These are phyloP conservation scores for Coemansia guatemalensis DNA, from an alignment of 192 early-diverging fungal genomes.

Conservation along the genomic window DNA sequence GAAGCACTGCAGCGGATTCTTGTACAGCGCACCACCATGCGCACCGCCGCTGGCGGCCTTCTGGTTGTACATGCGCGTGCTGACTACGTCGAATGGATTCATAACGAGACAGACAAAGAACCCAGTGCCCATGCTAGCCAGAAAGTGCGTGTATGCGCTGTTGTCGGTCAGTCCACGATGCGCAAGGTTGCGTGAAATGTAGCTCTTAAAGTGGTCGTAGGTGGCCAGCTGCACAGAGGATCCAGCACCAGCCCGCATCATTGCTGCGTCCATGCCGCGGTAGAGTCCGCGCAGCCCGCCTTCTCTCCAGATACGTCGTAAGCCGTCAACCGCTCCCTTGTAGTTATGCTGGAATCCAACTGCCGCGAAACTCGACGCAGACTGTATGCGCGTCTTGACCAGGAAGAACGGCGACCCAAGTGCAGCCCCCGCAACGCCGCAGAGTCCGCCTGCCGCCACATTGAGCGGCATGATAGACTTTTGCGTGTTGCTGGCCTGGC, in stretches of 20 bases:
- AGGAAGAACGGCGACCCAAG: conserved; percentile 86
- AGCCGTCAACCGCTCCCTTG: conserved; percentile 61
- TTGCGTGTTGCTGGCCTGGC: conserved; percentile 30
- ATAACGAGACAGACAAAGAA: conserved; percentile 86
- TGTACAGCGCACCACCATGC: conserved; percentile 75
- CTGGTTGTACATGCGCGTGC: conserved; percentile 94
- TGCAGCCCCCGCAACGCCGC: conserved; percentile 79
- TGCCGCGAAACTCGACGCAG: conserved; percentile 64
- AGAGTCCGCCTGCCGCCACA: conserved; percentile 69
- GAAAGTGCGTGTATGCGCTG: conserved; percentile 67
- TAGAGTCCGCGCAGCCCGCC: conserved; percentile 83
- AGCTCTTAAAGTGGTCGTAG: conserved; percentile 80
- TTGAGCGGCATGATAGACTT: conserved; percentile 56
- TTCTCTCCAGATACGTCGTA: conserved; percentile 63
- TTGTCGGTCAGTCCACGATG: conserved; percentile 57
- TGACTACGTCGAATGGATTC: conserved; percentile 98
- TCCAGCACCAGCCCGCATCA: conserved; percentile 85
- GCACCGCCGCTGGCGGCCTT: conserved; percentile 55
- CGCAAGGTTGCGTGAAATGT: conserved; percentile 57
- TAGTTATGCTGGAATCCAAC: conserved; percentile 90
- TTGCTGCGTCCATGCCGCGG: conserved; percentile 84
- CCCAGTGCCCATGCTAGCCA: conserved; percentile 75
- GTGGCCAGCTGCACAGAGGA: conserved; percentile 87
- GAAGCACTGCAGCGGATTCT: conserved; percentile 78
- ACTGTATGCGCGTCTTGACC: conserved; percentile 87